phyloP scores from a whole-genome alignment of 2,329 filamentous ascomycete species.

The Fusarium temperatum region DNA sequence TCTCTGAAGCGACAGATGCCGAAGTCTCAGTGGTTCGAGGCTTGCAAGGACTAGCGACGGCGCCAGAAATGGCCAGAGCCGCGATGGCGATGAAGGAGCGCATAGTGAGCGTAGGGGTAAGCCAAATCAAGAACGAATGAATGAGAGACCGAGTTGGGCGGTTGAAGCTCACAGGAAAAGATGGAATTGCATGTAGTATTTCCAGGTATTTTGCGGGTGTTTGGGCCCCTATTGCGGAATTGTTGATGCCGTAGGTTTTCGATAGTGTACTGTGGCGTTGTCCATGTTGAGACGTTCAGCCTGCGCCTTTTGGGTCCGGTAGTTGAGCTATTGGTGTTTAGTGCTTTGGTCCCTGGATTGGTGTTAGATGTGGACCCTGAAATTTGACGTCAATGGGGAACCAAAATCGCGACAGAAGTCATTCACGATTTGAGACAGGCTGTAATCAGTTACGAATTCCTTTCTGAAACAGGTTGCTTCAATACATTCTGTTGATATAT shows the following conservation, averaged over 20 bases:
- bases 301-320: background rate
- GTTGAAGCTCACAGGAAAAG: background rate
- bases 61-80: slow-evolving; percentile 25
- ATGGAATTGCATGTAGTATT: background rate
- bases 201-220: too few relatives aligned
- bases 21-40: background rate
- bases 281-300: slow-evolving; percentile 1
- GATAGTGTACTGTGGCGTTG: slow-evolving; percentile 6
- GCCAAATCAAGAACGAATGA: slow-evolving; percentile 1
- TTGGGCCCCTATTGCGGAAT: background rate
- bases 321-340: slow-evolving; percentile 6
- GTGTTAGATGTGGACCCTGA: background rate
- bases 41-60: slow-evolving; percentile 22
- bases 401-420: background rate
- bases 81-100: slow-evolving; percentile 23
- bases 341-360: background rate
- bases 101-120: slow-evolving; percentile 10
- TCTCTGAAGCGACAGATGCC: background rate
- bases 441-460: accelerated
- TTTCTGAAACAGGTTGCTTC: accelerated
- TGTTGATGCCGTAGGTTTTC: background rate
- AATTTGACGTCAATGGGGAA: background rate
- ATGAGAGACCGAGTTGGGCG: slow-evolving; percentile 25
- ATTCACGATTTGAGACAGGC: background rate
- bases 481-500: background rate